Evolutionary conservation across 768 basidiomycete genomes (phyloP).

Genomic region (Pulveroboletus frians): DNA sequence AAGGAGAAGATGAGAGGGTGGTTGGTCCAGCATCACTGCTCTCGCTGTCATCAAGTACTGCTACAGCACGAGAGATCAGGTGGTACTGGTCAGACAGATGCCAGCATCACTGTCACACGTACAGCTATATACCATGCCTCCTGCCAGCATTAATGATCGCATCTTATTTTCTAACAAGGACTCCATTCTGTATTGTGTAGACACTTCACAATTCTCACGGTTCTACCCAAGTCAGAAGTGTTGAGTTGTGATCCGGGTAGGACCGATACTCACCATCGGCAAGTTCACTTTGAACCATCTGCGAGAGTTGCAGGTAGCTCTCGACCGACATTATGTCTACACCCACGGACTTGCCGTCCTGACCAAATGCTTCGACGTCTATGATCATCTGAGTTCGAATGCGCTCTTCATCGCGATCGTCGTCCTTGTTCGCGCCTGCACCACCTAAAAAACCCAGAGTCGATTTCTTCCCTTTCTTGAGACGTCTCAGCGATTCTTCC

Average conservation of each 20-base stretch:
- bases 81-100: slow-evolving; percentile 14
- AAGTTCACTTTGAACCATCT: slow-evolving; percentile 50
- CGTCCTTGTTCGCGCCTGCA: slow-evolving; percentile 43
- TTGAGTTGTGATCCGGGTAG: neutral
- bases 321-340: slow-evolving; percentile 52
- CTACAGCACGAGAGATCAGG: slow-evolving; percentile 19
- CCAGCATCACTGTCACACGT: slow-evolving; percentile 47
- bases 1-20: slow-evolving; percentile 59
- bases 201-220: neutral
- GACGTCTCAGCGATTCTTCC: slow-evolving; percentile 78
- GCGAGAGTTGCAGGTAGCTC: slow-evolving; percentile 50
- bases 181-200: neutral
- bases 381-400: slow-evolving; percentile 77
- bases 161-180: slow-evolving; percentile 3
- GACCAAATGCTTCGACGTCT: slow-evolving; percentile 81
- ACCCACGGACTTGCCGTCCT: slow-evolving; percentile 67
- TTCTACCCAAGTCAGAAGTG: slow-evolving; percentile 10
- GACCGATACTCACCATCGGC: slow-evolving; percentile 27
- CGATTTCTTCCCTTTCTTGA: slow-evolving; percentile 82
- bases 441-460: slow-evolving; percentile 77
- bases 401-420: slow-evolving; percentile 82
- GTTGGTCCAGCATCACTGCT: slow-evolving; percentile 48
- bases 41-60: slow-evolving; percentile 48
- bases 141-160: slow-evolving; percentile 30
- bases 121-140: slow-evolving; percentile 55